These are phyloP conservation scores for Elsinoe batatas DNA, from an alignment of 2,329 filamentous ascomycete genomes.

Conservation along the genomic window DNA sequence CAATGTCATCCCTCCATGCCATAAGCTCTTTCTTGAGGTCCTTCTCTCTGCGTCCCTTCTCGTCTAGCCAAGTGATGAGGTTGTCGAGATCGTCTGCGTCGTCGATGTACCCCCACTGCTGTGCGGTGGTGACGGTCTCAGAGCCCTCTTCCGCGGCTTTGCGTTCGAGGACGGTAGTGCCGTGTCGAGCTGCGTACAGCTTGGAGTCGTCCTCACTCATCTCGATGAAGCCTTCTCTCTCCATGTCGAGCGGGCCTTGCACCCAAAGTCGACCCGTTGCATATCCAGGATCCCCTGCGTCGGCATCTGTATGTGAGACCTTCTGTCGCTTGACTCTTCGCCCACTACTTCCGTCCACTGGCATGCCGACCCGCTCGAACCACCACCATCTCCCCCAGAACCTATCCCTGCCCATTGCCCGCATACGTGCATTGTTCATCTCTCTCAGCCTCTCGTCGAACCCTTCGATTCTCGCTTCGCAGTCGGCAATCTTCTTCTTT, in stretches of 20 bases:
- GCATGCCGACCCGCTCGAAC: constrained; percentile 98
- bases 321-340: not conserved
- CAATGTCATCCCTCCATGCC: constrained; percentile 64
- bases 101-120: constrained; percentile 86
- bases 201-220: constrained; percentile 59
- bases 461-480: constrained; percentile 74
- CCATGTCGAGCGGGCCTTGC: constrained; percentile 84
- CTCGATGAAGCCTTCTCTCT: constrained; percentile 78
- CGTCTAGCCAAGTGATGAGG: constrained; percentile 80
- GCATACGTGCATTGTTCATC: constrained; percentile 83
- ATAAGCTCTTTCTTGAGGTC: constrained; percentile 81
- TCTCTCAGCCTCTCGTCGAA: constrained; percentile 90
- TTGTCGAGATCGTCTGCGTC: constrained; percentile 67
- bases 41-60: constrained; percentile 73
- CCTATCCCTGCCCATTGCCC: constrained; percentile 81
- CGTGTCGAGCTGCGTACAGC: constrained; percentile 66
- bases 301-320: not conserved
- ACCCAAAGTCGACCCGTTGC: constrained; percentile 95
- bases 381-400: constrained; percentile 99
- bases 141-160: constrained; percentile 76
- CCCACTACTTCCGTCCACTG: constrained; percentile 71
- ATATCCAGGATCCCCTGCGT: constrained; percentile 56
- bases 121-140: constrained; percentile 65
- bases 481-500: constrained; percentile 66
- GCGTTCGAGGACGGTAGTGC: constrained; percentile 74